Evolutionary conservation across 345 rosid species (phyloP), one percentile per base, ranked within the genome.

Genomic region (Tarenaya hassleriana): DNA sequence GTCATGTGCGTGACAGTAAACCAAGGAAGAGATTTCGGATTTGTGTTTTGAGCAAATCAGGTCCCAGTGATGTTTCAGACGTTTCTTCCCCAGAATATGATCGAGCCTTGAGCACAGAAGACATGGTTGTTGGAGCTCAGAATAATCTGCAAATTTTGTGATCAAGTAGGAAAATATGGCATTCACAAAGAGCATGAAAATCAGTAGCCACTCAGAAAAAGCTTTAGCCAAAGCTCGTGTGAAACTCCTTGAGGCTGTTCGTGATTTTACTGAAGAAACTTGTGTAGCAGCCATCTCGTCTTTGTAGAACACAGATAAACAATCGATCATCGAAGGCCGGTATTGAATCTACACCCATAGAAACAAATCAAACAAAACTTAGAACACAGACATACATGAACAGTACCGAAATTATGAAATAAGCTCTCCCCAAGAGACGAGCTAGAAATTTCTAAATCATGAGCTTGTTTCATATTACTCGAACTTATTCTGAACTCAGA

Each of bases 21-120:
- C 95, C 40, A 92, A 68, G 8, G 91, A 85, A 1, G 98, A 83
- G 56, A 88, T 81, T 61, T 88, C 95, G 39, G 77, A 75, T 78
- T 82, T 85, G 71, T 92, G 98, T 40, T 70, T 68, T 45, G 78
- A 16, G 15, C 98, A 92, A 46, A 92, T 68, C 73, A 81, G 67
- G 54, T 92, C 94, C 88, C 81, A 69, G 18, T 80, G 77, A 43
- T 62, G 46, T 20, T 47, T 89, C 38, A 39, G 34, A 55, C 69
- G 68, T 61, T 66, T 63, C 13, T 55, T 69, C 40, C 87, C 84
- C 1, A 85, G 58, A 47, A 92, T 71, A 55, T 80, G 95, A 73
- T 92, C 98, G 17, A 92, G 94, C 50, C 85, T 78, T 12, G 97
- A 83, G 70, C 98, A 92, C 16, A 88, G 70, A 34, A 86, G 57